These are phyloP conservation scores for Parastagonospora nodorum DNA, from an alignment of 2,329 filamentous ascomycete species.

Conservation along the genomic window DNA sequence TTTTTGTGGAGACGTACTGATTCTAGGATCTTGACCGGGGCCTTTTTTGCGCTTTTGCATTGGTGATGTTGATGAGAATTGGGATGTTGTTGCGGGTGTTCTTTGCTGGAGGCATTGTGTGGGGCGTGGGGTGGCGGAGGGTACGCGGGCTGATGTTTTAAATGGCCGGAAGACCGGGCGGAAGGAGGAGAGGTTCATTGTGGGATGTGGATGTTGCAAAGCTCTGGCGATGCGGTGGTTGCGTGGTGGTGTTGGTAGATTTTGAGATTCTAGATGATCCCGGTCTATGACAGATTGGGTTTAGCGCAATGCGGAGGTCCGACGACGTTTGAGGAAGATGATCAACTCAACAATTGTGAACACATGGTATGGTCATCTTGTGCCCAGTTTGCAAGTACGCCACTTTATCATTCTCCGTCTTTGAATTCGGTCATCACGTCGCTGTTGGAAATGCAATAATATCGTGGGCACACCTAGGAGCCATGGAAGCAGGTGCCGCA, in stretches of 20 bases:
- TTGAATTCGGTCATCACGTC: no score
- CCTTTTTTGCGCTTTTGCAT: conserved; percentile 35
- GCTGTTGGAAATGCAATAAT: no score
- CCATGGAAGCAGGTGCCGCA: no score
- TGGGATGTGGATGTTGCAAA: conserved; percentile 6
- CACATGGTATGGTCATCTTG: neutral
- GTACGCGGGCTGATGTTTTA: conserved; percentile 12
- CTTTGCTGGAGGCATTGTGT: conserved; percentile 19
- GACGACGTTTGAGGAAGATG: neutral
- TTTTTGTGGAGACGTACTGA: conserved; percentile 33
- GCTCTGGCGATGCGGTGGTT: conserved; percentile 6
- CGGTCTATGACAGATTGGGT: conserved; percentile 2
- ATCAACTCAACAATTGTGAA: neutral
- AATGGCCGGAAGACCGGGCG: conserved; percentile 28
- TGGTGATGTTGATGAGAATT: conserved; percentile 38
- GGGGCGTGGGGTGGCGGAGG: conserved; percentile 10
- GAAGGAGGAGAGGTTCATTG: conserved; percentile 35
- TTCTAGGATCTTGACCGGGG: conserved; percentile 32
- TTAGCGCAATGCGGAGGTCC: conserved; percentile 1
- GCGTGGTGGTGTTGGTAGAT: conserved; percentile 4
- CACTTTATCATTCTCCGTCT: no score
- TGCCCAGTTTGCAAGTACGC: neutral
- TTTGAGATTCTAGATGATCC: conserved; percentile 4
- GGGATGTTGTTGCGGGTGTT: conserved; percentile 18
- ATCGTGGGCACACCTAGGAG: no score